Conservation (phyloP, 805 yeast species). For the Starmerella ratchasimensis region DNA sequence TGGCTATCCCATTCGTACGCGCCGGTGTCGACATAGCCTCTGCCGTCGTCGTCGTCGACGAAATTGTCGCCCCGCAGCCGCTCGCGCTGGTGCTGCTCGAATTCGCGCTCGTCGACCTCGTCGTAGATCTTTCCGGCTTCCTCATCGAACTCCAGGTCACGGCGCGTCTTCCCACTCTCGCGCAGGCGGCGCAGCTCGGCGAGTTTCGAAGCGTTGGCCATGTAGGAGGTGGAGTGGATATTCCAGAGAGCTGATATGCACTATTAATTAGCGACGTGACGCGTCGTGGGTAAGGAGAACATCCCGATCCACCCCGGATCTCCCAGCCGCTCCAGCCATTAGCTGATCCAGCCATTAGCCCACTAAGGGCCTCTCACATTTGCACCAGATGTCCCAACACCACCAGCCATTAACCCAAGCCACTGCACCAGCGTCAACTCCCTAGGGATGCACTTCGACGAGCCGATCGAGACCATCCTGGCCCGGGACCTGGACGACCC, state of each 20-base stretch:
- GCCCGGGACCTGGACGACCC: slow-evolving; percentile 4
- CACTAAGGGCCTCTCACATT: too few species aligned
- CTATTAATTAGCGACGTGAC: neutral
- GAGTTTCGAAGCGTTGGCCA: slow-evolving; percentile 1
- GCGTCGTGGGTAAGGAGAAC: neutral
- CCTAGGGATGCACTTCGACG: neutral
- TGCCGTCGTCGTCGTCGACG: slow-evolving; percentile 86
- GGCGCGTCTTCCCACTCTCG: slow-evolving; percentile 31
- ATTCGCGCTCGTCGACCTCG: slow-evolving; percentile 71
- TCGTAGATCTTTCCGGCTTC: slow-evolving; percentile 58
- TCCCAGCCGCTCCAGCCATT: too few species aligned
- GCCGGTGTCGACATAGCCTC: slow-evolving; percentile 89
- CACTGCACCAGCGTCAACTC: too few species aligned
- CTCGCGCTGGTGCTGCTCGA: slow-evolving; percentile 60
- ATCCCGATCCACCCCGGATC: too few species aligned
- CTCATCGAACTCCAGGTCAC: slow-evolving; percentile 35
- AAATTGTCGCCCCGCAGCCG: slow-evolving; percentile 81
- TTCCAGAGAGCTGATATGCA: too few species aligned
- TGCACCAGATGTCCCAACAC: too few species aligned
- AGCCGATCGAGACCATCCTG: neutral
- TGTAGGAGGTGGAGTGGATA: neutral
- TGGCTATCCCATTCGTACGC: slow-evolving; percentile 68
- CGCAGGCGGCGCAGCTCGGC: slow-evolving; percentile 18
- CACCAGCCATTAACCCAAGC: too few species aligned
- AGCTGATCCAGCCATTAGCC: too few species aligned